phyloP scores from a whole-genome alignment of 2,329 filamentous ascomycete species.

The Stemphylium beticola region DNA sequence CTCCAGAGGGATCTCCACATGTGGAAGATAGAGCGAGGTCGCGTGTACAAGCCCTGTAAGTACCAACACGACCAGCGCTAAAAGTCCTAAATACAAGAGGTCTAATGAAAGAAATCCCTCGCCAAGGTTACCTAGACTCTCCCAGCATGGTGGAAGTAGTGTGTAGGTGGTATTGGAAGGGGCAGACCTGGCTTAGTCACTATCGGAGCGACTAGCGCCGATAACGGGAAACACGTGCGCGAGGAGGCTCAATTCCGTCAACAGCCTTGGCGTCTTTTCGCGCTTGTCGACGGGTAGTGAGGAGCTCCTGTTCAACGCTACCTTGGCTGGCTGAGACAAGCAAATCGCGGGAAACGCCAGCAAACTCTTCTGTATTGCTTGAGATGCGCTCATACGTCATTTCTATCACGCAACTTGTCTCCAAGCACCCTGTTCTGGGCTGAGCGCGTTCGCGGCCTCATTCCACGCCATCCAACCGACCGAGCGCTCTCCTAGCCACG shows the following conservation, averaged over 20 bases:
- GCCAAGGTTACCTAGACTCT: too few relatives aligned
- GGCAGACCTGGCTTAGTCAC: conserved; percentile 10
- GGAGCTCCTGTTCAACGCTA: conserved; percentile 21
- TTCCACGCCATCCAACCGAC: conserved; percentile 22
- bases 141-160: too few relatives aligned
- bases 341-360: conserved; percentile 29
- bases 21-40: background rate
- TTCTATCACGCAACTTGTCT: conserved; percentile 23
- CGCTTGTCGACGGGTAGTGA: conserved; percentile 14
- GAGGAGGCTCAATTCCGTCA: conserved; percentile 23
- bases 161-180: background rate
- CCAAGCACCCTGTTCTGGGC: conserved; percentile 16
- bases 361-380: conserved; percentile 27
- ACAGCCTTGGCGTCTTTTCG: conserved; percentile 26
- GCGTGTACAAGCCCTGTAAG: background rate
- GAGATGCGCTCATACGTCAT: conserved; percentile 39
- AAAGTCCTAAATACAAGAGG: too few relatives aligned
- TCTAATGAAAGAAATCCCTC: too few relatives aligned
- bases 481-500: conserved; percentile 26
- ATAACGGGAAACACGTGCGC: conserved; percentile 17
- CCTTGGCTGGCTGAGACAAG: conserved; percentile 16
- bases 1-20: background rate
- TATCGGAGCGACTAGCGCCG: conserved; percentile 12
- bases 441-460: conserved; percentile 30
- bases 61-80: background rate